A percentile compares a stretch with the other conserved stretches of the same genome.
Conservation (phyloP, 345 rosid species). For the Erysimum cheiranthoides region DNA sequence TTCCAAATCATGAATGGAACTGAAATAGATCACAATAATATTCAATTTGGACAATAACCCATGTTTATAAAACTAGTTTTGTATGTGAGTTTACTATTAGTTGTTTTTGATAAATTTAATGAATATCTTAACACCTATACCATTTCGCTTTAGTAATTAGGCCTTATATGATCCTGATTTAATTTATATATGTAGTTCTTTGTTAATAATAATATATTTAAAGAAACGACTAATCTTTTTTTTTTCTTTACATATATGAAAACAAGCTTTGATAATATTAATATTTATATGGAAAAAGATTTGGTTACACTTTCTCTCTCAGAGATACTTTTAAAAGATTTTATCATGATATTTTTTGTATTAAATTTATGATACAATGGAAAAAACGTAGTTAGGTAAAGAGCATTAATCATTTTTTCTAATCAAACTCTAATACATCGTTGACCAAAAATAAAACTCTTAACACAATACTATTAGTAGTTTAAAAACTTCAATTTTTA, state of each 20-base stretch:
- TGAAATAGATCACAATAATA: background rate
- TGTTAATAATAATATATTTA: background rate
- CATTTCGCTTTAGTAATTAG: background rate
- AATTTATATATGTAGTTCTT: no score
- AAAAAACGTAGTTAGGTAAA: background rate
- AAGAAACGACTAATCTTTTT: background rate
- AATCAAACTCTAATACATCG: background rate
- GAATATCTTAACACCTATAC: background rate
- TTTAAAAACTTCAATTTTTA: no score
- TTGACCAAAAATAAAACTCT: background rate
- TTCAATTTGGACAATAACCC: conserved; percentile 6
- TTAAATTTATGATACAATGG: background rate
- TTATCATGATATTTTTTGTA: background rate
- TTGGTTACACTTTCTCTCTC: background rate
- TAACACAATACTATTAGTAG: no score
- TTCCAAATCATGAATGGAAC: background rate
- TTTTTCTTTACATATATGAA: background rate
- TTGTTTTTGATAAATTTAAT: background rate
- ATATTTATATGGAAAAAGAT: background rate
- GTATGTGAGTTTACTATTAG: background rate
- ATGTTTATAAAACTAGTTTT: conserved; percentile 8
- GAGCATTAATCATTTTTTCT: background rate
- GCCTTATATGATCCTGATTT: background rate
- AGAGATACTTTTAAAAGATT: background rate
- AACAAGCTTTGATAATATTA: background rate